Conservation (phyloP, 805 yeast genomes). For the Saccharomycopsis fodiens region DNA sequence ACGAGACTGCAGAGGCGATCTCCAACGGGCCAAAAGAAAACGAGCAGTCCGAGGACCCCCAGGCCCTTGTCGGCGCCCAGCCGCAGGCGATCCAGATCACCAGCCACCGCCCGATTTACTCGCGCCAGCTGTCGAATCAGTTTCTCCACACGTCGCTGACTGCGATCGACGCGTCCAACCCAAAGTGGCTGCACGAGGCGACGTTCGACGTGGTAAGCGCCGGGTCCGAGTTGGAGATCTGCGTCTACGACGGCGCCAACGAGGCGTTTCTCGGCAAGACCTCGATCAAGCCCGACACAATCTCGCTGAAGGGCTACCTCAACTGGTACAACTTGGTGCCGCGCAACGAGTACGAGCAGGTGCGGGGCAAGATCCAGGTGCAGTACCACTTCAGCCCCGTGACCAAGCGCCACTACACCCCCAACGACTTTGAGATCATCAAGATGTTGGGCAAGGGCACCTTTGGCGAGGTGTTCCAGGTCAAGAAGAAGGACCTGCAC, state of each 20-base stretch:
- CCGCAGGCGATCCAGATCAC: conserved; percentile 22
- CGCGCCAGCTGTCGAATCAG: conserved; percentile 39
- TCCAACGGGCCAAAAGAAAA: conserved; percentile 65
- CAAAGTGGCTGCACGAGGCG: conserved; percentile 90
- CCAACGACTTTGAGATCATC: conserved; percentile 88
- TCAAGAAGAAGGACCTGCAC: conserved; percentile 79
- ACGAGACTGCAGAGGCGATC: conserved; percentile 85
- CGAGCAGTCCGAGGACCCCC: conserved; percentile 13
- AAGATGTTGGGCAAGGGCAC: conserved; percentile 93
- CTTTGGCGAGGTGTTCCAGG: conserved; percentile 97
- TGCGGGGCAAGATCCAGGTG: conserved; percentile 71
- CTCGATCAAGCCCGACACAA: conserved; percentile 55
- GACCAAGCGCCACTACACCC: conserved; percentile 75
- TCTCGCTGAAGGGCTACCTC: conserved; percentile 27
- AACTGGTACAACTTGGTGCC: conserved; percentile 71
- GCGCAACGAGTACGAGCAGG: conserved; percentile 68
- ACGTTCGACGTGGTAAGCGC: conserved; percentile 86
- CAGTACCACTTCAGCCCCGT: conserved; percentile 65
- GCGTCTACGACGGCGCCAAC: conserved; percentile 83
- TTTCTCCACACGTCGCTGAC: conserved; percentile 21
- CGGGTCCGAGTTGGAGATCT: conserved; percentile 75
- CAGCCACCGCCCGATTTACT: conserved; percentile 33
- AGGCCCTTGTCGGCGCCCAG: conserved; percentile 1
- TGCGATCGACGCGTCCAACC: conserved; percentile 41
- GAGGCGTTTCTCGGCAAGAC: conserved; percentile 86